A percentile compares a stretch with the other conserved stretches of the same genome.
phyloP scores from a whole-genome alignment of 139 green algal genomes.

The Chlorella sp. region DNA sequence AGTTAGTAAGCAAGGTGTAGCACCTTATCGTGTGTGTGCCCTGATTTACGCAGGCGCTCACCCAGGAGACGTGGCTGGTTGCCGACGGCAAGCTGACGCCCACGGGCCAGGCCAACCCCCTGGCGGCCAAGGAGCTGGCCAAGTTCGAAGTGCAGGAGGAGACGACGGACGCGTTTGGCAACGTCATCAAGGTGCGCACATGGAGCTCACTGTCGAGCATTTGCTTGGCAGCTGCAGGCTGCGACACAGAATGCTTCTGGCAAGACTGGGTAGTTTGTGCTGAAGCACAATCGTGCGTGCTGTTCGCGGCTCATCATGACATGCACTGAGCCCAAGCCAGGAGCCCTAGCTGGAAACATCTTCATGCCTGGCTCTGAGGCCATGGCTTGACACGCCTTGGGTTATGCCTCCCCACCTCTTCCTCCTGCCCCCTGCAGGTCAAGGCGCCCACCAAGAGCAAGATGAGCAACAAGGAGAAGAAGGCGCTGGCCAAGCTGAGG shows the following conservation, averaged over 20 bases:
- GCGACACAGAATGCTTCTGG: too few relatives aligned
- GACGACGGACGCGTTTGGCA: slow-evolving; percentile 79
- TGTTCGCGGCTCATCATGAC: too few relatives aligned
- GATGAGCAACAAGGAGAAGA: slow-evolving; percentile 88
- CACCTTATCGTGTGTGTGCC: background rate
- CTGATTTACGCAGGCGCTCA: background rate
- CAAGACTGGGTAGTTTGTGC: too few relatives aligned
- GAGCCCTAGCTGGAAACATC: too few relatives aligned
- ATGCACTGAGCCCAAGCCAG: too few relatives aligned
- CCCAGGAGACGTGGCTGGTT: slow-evolving; percentile 80
- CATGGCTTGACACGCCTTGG: too few relatives aligned
- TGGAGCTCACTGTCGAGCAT: too few relatives aligned
- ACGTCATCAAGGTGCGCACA: slow-evolving; percentile 76
- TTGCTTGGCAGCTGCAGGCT: too few relatives aligned
- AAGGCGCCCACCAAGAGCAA: slow-evolving; percentile 78
- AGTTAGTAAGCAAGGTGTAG: background rate
- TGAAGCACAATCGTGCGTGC: too few relatives aligned
- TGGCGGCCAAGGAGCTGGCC: slow-evolving; percentile 55
- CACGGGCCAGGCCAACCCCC: slow-evolving; percentile 25
- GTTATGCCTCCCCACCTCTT: too few relatives aligned
- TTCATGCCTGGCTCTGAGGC: too few relatives aligned
- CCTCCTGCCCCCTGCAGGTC: too few relatives aligned
- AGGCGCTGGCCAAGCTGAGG: slow-evolving; percentile 58
- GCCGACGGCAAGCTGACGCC: slow-evolving; percentile 60
- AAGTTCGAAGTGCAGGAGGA: slow-evolving; percentile 79